Evolutionary conservation across 148 eudicot species (phyloP).

Genomic region (Oxyria digyna): DNA sequence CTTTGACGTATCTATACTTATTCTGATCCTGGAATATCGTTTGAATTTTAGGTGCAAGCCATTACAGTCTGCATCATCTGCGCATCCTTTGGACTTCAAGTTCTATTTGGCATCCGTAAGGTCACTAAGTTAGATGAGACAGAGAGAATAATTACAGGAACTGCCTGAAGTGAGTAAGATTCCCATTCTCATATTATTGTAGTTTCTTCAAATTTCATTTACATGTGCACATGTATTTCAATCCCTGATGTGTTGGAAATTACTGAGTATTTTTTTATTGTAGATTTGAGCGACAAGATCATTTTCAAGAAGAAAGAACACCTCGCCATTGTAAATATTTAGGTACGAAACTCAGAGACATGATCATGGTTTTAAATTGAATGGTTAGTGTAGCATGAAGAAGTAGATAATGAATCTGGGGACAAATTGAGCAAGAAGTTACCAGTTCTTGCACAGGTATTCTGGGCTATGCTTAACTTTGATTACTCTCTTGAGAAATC

Average conservation of each 20-base stretch:
- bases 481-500: too few relatives aligned
- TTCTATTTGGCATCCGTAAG: conserved; percentile 63
- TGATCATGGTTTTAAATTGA: too few relatives aligned
- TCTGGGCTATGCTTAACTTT: too few relatives aligned
- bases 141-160: conserved; percentile 80
- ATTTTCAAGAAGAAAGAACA: not conserved
- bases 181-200: not conserved
- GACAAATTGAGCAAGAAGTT: too few relatives aligned
- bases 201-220: not conserved
- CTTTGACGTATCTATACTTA: not conserved
- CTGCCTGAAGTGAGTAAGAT: conserved; percentile 47
- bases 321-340: not conserved
- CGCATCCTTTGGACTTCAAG: conserved; percentile 74
- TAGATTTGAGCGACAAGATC: not conserved
- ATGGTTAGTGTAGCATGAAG: too few relatives aligned
- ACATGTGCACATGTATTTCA: not conserved
- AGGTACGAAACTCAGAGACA: not conserved
- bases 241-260: not conserved
- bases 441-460: too few relatives aligned
- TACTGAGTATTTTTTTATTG: not conserved
- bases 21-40: not conserved
- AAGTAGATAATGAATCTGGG: too few relatives aligned
- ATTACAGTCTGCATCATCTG: conserved; percentile 42
- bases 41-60: conserved; percentile 52
- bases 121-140: conserved; percentile 69